Conservation (phyloP, 2,329 filamentous ascomycete species). For the Diaporthe sp. region DNA sequence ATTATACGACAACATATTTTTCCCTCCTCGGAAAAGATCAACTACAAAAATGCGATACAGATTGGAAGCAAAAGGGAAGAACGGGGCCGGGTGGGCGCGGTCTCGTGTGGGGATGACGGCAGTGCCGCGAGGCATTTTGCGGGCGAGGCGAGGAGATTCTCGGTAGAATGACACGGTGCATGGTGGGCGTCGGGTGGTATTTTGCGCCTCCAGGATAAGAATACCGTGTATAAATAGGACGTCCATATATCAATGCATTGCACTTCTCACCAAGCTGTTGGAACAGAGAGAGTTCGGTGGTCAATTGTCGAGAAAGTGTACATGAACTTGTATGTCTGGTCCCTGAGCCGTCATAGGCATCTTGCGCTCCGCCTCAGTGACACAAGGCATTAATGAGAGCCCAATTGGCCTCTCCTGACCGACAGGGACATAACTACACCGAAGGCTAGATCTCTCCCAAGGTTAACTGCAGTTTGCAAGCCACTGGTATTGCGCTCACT, state of each 20-base stretch:
- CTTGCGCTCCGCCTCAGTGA: not conserved
- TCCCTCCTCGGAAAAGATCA: not conserved
- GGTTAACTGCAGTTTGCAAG: not conserved
- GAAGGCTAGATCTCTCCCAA: too few relatives aligned
- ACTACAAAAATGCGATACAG: not conserved
- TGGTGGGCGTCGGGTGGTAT: conserved; percentile 32
- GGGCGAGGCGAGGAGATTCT: not conserved
- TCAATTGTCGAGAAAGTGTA: not conserved
- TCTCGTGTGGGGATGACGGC: not conserved
- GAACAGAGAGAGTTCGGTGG: too few relatives aligned
- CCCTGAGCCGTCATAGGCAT: not conserved
- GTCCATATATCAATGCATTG: conserved; percentile 29
- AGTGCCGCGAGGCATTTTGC: conserved; percentile 18
- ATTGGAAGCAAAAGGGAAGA: not conserved
- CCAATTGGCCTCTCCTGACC: not conserved
- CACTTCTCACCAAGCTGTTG: conserved; percentile 4
- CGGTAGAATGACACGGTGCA: conserved; percentile 30
- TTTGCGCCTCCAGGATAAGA: conserved; percentile 32
- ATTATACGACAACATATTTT: not conserved
- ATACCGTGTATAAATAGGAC: conserved; percentile 36
- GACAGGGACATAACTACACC: too few relatives aligned
- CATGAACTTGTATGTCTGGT: not conserved
- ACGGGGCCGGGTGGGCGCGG: not conserved
- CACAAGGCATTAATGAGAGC: not conserved
- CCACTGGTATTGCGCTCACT: not conserved